Evolutionary conservation across 2,329 filamentous ascomycete genomes (phyloP).

Genomic region (Arthrobotrys iridis): DNA sequence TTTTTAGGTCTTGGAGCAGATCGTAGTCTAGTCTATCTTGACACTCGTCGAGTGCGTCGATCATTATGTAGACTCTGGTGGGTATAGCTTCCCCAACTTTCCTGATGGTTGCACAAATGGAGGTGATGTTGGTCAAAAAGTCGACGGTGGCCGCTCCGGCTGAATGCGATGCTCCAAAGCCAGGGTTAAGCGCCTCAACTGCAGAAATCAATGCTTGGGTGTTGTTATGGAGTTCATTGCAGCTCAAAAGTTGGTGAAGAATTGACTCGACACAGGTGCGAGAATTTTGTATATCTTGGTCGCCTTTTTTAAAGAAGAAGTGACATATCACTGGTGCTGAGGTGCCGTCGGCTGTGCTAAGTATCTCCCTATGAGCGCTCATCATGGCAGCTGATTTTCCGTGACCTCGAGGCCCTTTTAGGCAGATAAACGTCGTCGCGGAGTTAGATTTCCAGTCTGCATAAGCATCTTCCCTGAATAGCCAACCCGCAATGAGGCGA

Average conservation of each 20-base stretch:
- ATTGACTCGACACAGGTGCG: neutral
- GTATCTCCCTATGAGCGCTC: neutral
- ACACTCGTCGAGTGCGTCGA: conserved; percentile 42
- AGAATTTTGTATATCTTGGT: neutral
- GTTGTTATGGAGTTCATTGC: neutral
- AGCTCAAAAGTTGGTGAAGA: neutral
- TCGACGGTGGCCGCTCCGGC: neutral
- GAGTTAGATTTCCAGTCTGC: neutral
- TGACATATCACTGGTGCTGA: neutral
- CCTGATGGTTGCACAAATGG: conserved; percentile 1
- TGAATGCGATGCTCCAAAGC: neutral
- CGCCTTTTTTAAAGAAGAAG: neutral
- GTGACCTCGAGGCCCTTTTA: conserved; percentile 23
- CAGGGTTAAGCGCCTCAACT: neutral
- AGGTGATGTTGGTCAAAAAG: neutral
- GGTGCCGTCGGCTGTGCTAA: neutral
- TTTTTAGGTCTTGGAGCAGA: neutral
- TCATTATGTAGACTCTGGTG: conserved; percentile 6
- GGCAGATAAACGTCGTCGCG: neutral
- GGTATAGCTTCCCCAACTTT: neutral
- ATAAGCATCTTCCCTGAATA: conserved; percentile 27
- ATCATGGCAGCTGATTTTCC: conserved; percentile 42
- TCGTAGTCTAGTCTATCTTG: conserved; percentile 8
- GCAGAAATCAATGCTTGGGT: neutral
- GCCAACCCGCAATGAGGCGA: neutral